Percentiles rank a stretch among this genome's conserved stretches.
Conservation (phyloP, 345 rosid genomes). For the Gossypium arboreum region DNA sequence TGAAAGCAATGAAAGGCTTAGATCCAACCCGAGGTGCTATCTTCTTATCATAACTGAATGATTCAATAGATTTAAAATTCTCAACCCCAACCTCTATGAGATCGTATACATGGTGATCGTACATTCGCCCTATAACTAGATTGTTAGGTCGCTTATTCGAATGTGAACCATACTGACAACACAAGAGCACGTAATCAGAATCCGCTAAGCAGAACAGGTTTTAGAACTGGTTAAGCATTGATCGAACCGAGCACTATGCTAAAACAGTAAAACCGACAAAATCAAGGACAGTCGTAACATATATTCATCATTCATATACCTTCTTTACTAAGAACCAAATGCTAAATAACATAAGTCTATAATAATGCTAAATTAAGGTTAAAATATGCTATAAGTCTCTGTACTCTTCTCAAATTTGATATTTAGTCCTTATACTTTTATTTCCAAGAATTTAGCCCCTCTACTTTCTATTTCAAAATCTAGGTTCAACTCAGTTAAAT, state of each 20-base stretch:
- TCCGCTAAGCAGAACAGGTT: too few species aligned
- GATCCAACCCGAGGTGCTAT: slow-evolving; percentile 68
- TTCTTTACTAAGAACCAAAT: background rate
- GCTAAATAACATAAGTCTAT: background rate
- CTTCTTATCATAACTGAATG: slow-evolving; percentile 71
- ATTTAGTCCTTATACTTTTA: too few species aligned
- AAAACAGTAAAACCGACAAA: background rate
- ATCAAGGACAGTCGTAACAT: background rate
- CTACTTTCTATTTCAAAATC: too few species aligned
- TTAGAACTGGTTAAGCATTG: background rate
- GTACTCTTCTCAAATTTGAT: too few species aligned
- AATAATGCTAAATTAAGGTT: background rate
- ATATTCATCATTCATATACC: background rate
- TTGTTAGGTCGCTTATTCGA: slow-evolving; percentile 90
- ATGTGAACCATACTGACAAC: slow-evolving; percentile 76
- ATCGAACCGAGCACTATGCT: background rate
- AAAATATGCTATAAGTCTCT: too few species aligned
- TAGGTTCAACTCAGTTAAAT: too few species aligned
- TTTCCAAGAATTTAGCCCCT: too few species aligned
- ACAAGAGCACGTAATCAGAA: background rate
- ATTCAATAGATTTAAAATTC: slow-evolving; percentile 62
- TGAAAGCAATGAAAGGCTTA: slow-evolving; percentile 77
- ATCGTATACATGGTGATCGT: slow-evolving; percentile 79
- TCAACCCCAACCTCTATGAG: slow-evolving; percentile 91
- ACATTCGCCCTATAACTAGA: slow-evolving; percentile 78